A percentile compares a stretch with the other conserved stretches of the same genome.
Evolutionary conservation across 768 basidiomycete genomes (phyloP).

Genomic region (Mycena crocata): DNA sequence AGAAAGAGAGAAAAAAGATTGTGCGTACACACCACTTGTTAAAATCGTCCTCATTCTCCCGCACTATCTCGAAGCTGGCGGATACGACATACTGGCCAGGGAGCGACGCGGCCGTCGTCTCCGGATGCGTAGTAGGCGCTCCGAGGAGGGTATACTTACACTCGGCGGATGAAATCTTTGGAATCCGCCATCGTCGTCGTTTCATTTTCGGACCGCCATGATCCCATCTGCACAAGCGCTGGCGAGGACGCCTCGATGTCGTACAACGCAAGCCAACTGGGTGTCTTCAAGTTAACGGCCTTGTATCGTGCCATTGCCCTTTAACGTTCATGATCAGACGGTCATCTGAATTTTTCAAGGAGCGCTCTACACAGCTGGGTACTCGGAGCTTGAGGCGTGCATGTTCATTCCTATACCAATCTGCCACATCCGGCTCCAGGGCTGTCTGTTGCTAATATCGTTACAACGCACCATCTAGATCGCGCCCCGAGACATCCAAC

Average conservation of each 20-base stretch:
- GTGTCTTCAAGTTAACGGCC: slow-evolving; percentile 37
- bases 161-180: slow-evolving; percentile 38
- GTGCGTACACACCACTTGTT: slow-evolving; percentile 41
- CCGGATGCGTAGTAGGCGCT: slow-evolving; percentile 20
- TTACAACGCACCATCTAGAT: not conserved
- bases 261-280: slow-evolving; percentile 42
- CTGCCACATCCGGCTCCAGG: not conserved
- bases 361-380: not conserved
- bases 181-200: slow-evolving; percentile 39
- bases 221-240: not conserved
- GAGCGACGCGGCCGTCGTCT: slow-evolving; percentile 17
- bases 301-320: slow-evolving; percentile 44
- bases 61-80: slow-evolving; percentile 34
- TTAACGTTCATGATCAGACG: not conserved
- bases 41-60: slow-evolving; percentile 44
- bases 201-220: slow-evolving; percentile 5
- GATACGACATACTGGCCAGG: slow-evolving; percentile 40
- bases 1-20: not conserved
- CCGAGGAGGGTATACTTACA: slow-evolving; percentile 38
- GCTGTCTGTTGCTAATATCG: not conserved
- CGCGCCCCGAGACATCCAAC: not conserved
- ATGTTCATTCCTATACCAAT: not conserved
- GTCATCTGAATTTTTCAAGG: not conserved
- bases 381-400: not conserved
- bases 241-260: slow-evolving; percentile 41